These are phyloP conservation scores for Liquidambar formosana DNA, from an alignment of 164 flowering plant genomes.

Conservation along the genomic window DNA sequence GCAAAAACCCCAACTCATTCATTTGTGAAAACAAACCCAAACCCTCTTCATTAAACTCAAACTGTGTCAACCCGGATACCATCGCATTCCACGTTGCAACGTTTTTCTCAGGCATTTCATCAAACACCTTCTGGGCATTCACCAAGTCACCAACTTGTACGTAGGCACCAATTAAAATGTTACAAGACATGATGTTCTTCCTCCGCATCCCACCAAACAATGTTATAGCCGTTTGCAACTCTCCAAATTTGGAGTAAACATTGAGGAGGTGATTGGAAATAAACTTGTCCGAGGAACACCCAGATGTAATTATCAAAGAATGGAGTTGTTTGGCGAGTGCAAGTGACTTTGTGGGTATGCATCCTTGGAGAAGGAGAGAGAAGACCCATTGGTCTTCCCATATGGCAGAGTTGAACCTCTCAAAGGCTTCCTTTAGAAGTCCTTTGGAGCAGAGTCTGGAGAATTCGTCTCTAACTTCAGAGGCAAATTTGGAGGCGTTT, in stretches of 20 bases:
- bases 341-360: constrained; percentile 42
- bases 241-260: constrained; percentile 54
- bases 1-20: constrained; percentile 42
- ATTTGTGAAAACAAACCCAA: constrained; percentile 47
- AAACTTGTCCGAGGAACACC: constrained; percentile 55
- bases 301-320: constrained; percentile 50
- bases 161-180: constrained; percentile 60
- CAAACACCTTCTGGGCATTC: constrained; percentile 54
- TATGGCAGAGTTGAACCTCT: constrained; percentile 34
- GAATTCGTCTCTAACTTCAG: constrained; percentile 17
- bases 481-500: neutral
- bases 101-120: constrained; percentile 62
- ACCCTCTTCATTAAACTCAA: constrained; percentile 57
- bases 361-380: constrained; percentile 54
- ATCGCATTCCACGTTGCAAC: constrained; percentile 74
- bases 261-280: constrained; percentile 63
- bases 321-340: constrained; percentile 52
- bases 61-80: constrained; percentile 55
- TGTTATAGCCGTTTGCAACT: constrained; percentile 23
- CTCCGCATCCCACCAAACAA: constrained; percentile 52
- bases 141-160: constrained; percentile 53
- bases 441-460: constrained; percentile 47
- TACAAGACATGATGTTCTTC: constrained; percentile 64
- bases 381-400: constrained; percentile 52
- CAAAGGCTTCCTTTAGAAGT: constrained; percentile 46